phyloP scores from a whole-genome alignment of 305 asterid species.

The Fraxinus velutina region DNA sequence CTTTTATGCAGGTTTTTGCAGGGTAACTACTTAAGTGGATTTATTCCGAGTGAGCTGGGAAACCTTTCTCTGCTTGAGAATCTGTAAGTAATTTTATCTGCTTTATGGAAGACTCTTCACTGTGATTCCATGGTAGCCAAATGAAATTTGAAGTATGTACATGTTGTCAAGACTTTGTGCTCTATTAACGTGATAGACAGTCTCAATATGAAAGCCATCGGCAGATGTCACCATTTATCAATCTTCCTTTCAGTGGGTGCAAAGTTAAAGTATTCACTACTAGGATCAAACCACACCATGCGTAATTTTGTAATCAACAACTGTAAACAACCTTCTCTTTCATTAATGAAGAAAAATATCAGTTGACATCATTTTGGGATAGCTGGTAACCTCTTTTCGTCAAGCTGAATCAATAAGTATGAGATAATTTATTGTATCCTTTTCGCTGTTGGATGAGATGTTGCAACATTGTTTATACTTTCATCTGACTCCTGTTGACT shows the following conservation, averaged over 20 bases:
- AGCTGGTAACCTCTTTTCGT: neutral
- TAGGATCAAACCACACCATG: neutral
- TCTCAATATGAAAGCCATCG: slow-evolving; percentile 3
- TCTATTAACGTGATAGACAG: slow-evolving; percentile 14
- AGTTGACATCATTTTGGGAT: neutral
- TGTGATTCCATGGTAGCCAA: neutral
- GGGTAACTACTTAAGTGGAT: slow-evolving; percentile 89
- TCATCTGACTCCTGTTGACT: neutral
- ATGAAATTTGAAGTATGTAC: neutral
- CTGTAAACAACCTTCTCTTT: neutral
- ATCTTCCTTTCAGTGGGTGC: neutral
- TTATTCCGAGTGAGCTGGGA: slow-evolving; percentile 79
- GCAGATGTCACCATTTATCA: slow-evolving; percentile 11
- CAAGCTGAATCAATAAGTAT: neutral
- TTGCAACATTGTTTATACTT: neutral
- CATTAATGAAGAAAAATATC: neutral
- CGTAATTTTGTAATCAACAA: neutral
- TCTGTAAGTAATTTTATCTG: slow-evolving; percentile 50
- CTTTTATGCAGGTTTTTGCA: slow-evolving; percentile 71
- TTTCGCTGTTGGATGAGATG: neutral
- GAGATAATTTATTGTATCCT: neutral
- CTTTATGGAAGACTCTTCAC: neutral
- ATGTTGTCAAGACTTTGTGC: neutral
- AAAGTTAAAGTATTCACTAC: neutral
- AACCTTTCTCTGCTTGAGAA: slow-evolving; percentile 70